phyloP scores from a whole-genome alignment of 768 basidiomycete species.

The Krasilnikovozyma curviuscula region DNA sequence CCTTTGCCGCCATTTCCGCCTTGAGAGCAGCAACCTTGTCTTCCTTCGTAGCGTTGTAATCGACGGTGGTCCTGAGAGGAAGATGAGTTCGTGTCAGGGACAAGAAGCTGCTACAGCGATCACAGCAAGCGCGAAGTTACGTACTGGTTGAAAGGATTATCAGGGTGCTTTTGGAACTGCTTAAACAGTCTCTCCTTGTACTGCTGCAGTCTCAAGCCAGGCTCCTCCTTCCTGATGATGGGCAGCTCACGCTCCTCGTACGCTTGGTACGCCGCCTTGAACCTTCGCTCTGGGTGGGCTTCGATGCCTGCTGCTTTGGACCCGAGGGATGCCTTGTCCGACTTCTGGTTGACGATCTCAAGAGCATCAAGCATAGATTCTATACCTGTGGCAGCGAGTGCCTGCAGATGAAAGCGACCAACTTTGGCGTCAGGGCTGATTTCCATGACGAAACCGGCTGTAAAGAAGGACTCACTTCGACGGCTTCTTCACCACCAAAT shows the following conservation, averaged over 20 bases:
- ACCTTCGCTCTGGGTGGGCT: constrained; percentile 47
- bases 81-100: not conserved
- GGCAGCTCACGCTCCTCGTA: constrained; percentile 77
- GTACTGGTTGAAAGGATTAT: constrained; percentile 49
- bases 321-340: constrained; percentile 7
- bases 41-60: constrained; percentile 74
- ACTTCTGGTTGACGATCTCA: constrained; percentile 80
- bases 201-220: constrained; percentile 75
- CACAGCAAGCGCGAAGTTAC: constrained; percentile 28
- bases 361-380: constrained; percentile 78
- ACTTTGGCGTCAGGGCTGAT: not conserved
- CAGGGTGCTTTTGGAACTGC: constrained; percentile 82
- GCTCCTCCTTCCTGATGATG: constrained; percentile 55
- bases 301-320: constrained; percentile 4
- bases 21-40: constrained; percentile 54
- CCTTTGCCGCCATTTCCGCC: constrained; percentile 19
- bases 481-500: constrained; percentile 26
- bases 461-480: constrained; percentile 20
- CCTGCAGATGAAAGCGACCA: constrained; percentile 26
- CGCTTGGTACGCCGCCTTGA: constrained; percentile 83
- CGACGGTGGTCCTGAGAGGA: constrained; percentile 24
- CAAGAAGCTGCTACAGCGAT: not conserved
- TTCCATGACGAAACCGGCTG: not conserved
- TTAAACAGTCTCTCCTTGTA: constrained; percentile 84
- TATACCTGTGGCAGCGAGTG: constrained; percentile 64